Percentiles rank a stretch among this genome's conserved stretches.
Conservation (phyloP, 2,329 filamentous ascomycete species). For the Aspergillus sp. region DNA sequence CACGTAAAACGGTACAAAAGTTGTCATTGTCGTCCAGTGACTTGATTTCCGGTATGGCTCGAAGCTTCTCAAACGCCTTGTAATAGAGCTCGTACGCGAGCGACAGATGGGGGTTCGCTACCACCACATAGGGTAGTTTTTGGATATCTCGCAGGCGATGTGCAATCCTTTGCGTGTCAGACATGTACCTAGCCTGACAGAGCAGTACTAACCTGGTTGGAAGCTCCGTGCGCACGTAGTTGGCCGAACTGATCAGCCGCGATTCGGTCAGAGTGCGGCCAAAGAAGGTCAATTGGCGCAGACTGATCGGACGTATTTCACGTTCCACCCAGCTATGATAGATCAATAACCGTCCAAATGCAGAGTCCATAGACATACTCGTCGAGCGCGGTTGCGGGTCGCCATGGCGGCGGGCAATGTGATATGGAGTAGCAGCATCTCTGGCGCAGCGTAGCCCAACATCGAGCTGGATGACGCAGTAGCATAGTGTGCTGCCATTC, state of each 20-base stretch:
- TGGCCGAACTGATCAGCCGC: conserved; percentile 84
- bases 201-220: conserved; percentile 57
- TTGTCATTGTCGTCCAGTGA: conserved; percentile 80
- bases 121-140: conserved; percentile 86
- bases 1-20: conserved; percentile 70
- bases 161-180: conserved; percentile 54
- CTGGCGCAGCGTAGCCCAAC: conserved; percentile 20
- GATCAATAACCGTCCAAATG: conserved; percentile 8
- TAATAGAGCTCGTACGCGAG: conserved; percentile 97
- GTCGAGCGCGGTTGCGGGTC: conserved; percentile 50
- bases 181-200: conserved; percentile 2
- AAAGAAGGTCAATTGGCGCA: conserved; percentile 95
- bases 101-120: conserved; percentile 88
- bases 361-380: conserved; percentile 41
- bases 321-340: conserved; percentile 76
- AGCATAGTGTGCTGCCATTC: conserved; percentile 29
- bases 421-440: conserved; percentile 17
- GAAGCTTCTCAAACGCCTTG: conserved; percentile 85
- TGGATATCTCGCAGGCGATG: conserved; percentile 97
- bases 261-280: conserved; percentile 85
- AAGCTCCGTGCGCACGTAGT: conserved; percentile 92
- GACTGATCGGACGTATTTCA: conserved; percentile 87
- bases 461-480: conserved; percentile 24
- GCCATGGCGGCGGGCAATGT: conserved; percentile 44
- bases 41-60: conserved; percentile 73